Evolutionary conservation across 106 monocot species (phyloP).

Genomic region (Dioscorea dumetorum): DNA sequence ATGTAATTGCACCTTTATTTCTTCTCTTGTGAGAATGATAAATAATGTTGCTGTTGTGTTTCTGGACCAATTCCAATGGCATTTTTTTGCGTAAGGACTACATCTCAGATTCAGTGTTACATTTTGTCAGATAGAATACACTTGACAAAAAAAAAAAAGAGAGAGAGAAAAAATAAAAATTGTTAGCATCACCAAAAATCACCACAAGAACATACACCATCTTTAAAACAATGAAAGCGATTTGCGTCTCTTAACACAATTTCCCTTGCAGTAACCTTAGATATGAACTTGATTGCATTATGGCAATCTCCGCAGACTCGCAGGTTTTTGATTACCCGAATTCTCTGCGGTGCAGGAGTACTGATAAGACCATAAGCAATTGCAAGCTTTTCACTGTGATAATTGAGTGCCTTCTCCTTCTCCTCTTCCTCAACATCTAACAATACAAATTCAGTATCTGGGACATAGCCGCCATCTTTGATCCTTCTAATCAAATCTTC

Average conservation of each 20-base stretch:
- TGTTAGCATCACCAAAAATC: conserved; percentile 46
- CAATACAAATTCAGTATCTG: conserved; percentile 40
- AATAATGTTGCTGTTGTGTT: too few species aligned
- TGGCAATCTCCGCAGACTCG: conserved; percentile 59
- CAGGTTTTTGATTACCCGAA: conserved; percentile 43
- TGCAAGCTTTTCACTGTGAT: conserved; percentile 60
- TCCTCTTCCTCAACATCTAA: conserved; percentile 60
- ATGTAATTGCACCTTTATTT: too few species aligned
- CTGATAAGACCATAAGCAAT: conserved; percentile 55
- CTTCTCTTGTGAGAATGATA: too few species aligned
- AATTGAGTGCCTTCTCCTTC: conserved; percentile 38
- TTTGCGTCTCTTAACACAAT: conserved; percentile 48
- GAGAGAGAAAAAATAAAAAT: too few species aligned
- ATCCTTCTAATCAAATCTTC: conserved; percentile 49
- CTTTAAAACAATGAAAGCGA: conserved; percentile 48
- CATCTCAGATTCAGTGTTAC: too few species aligned
- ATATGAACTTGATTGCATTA: conserved; percentile 62
- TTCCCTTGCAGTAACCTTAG: conserved; percentile 34
- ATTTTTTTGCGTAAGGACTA: too few species aligned
- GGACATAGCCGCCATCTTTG: conserved; percentile 53
- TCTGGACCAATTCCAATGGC: too few species aligned
- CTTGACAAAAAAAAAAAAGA: neutral
- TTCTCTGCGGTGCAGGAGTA: conserved; percentile 13
- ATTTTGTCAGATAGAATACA: neutral
- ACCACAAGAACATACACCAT: conserved; percentile 43